Percentiles rank a stretch among this genome's conserved stretches.
Conservation (phyloP, 2,329 filamentous ascomycete genomes). For the Hortaea werneckii region DNA sequence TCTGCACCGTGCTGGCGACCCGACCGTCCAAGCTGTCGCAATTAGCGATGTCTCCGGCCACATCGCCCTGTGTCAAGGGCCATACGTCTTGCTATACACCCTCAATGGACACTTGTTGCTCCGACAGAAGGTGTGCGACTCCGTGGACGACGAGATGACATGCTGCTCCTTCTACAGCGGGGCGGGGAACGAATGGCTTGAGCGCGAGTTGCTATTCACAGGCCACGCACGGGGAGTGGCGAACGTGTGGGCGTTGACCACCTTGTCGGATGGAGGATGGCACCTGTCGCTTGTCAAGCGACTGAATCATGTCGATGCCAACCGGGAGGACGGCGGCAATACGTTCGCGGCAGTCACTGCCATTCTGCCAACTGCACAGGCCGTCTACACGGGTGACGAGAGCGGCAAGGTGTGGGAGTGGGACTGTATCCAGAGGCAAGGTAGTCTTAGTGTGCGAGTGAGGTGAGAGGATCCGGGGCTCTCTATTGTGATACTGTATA, state of each 20-base stretch:
- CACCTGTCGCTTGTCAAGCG: constrained; percentile 67
- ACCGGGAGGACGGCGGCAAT: constrained; percentile 49
- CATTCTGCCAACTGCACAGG: constrained; percentile 69
- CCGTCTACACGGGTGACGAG: constrained; percentile 90
- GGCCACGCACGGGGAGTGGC: constrained; percentile 77
- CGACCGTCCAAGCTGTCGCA: constrained; percentile 55
- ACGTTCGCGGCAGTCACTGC: constrained; percentile 65
- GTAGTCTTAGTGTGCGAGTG: constrained; percentile 9
- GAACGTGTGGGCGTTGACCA: constrained; percentile 56
- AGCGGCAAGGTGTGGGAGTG: constrained; percentile 61
- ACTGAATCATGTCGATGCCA: constrained; percentile 67
- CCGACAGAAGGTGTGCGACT: constrained; percentile 67
- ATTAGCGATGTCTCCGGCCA: constrained; percentile 90
- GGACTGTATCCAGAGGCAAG: constrained; percentile 23
- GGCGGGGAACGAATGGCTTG: constrained; percentile 80
- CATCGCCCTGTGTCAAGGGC: constrained; percentile 72
- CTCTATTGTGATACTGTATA: too few relatives aligned
- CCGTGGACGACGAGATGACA: constrained; percentile 57
- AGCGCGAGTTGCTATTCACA: constrained; percentile 76
- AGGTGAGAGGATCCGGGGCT: constrained; percentile 2
- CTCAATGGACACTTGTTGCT: constrained; percentile 78
- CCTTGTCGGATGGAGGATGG: constrained; percentile 55
- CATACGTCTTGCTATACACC: constrained; percentile 67
- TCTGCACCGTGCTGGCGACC: constrained; percentile 45
- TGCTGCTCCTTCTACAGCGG: constrained; percentile 91